Percentiles rank a stretch among this genome's conserved stretches.
Conservation (phyloP, 2,329 filamentous ascomycete genomes). For the Metarhizium guizhouense region DNA sequence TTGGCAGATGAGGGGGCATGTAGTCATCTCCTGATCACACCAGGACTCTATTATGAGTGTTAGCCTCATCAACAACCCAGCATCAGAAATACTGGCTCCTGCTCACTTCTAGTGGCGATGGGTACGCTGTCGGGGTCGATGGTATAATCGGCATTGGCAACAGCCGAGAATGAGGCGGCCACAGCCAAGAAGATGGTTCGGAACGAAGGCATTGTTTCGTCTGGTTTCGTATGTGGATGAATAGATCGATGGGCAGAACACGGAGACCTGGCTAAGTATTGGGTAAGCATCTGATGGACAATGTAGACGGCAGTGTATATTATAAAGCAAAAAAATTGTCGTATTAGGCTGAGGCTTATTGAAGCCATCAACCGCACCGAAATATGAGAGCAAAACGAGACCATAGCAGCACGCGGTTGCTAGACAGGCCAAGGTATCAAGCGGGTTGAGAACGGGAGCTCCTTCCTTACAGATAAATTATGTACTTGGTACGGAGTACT, state of each 20-base stretch:
- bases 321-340: not conserved
- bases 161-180: constrained; percentile 41
- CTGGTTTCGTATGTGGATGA: not conserved
- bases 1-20: constrained; percentile 65
- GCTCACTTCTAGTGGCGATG: constrained; percentile 41
- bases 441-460: too few relatives aligned
- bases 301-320: not conserved
- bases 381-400: too few relatives aligned
- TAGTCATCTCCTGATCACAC: constrained; percentile 54
- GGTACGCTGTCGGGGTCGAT: constrained; percentile 56
- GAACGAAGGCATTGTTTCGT: constrained; percentile 43
- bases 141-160: constrained; percentile 46
- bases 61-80: constrained; percentile 7
- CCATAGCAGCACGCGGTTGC: too few relatives aligned
- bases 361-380: too few relatives aligned
- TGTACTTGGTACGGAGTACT: too few relatives aligned
- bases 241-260: not conserved
- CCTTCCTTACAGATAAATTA: too few relatives aligned
- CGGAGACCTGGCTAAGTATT: not conserved
- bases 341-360: too few relatives aligned
- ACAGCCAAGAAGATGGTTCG: constrained; percentile 44
- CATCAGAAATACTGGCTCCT: not conserved
- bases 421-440: too few relatives aligned
- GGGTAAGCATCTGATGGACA: not conserved
- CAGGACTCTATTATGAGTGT: constrained; percentile 40